Base-by-base conservation (phyloP, 257 asterid genomes). In the Avicennia marina region DNA sequence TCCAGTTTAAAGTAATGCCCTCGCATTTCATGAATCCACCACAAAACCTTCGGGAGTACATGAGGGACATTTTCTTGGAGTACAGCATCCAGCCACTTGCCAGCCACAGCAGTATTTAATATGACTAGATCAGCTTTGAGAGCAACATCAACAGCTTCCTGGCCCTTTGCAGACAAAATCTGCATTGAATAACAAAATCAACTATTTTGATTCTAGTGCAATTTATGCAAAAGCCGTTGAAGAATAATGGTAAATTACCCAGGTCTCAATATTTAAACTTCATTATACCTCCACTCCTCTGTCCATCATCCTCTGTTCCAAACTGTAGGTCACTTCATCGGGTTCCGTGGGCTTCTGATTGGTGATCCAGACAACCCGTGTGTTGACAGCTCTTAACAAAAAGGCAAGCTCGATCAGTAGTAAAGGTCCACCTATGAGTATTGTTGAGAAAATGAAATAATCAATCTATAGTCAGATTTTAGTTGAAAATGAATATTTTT, bases 21-120 rank as follows among this genome's bases (percentile, higher is more conserved):
- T 55, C 98, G 80, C 98, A 91, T 91, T 80, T 91, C 98, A 81
- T 91, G 98, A 69, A 91, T 91, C 96, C 98, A 91, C 98, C 98
- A 91, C 77, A 91, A 88, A 70, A 91, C 84, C 90, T 91, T 91
- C 64, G 96, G 94, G 71, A 87, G 93, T 20, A 91, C 93, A 56
- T 68, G 85, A 41, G 79, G 71, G 67, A 83, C 83, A 64, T 76
- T 72, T 59, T 80, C 96, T 63, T 85, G 84, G 44, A 87, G 84
- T 80, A 88, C 96, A 63, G 85, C 72, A 75, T 88, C 98, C 70
- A 91, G 68, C 96, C 98, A 91, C 77, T 91, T 91, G 65, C 98
- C 98, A 69, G 98, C 81, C 61, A 91, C 98, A 0, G 98, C 98
- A 51, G 98, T 91, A 69, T 91, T 91, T 53, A 91, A 69, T 70